Conservation (phyloP, 2,329 filamentous ascomycete species). For the Zymoseptoria ardabiliae region DNA sequence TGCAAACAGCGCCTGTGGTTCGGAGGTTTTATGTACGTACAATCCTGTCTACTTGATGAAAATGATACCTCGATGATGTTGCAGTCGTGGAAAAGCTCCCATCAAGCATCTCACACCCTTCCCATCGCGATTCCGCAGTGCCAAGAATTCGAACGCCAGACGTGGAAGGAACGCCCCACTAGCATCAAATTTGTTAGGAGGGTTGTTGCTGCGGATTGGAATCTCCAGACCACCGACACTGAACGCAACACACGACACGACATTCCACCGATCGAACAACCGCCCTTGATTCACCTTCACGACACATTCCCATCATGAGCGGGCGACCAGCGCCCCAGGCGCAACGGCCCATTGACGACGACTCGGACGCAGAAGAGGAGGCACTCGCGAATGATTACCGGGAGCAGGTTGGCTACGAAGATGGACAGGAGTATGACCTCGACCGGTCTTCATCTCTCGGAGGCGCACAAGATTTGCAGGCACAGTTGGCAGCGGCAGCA, state of each 20-base stretch:
- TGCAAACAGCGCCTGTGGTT: background rate
- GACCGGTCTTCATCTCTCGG: slow-evolving; percentile 61
- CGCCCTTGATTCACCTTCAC: background rate
- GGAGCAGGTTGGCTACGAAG: slow-evolving; percentile 92
- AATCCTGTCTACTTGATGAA: background rate
- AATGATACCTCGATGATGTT: background rate
- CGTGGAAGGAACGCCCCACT: background rate
- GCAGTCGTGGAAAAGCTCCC: background rate
- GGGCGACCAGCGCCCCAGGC: slow-evolving; percentile 27
- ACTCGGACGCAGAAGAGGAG: slow-evolving; percentile 94
- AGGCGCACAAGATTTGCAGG: slow-evolving; percentile 85
- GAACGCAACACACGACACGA: slow-evolving; percentile 1
- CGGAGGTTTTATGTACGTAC: background rate
- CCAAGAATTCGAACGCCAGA: background rate
- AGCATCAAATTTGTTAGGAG: background rate
- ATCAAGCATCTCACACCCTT: background rate
- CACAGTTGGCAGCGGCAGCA: slow-evolving; percentile 81
- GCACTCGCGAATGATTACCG: slow-evolving; percentile 91
- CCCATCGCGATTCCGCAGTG: background rate
- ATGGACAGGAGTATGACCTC: slow-evolving; percentile 57
- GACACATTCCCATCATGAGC: slow-evolving; percentile 27
- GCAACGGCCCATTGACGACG: slow-evolving; percentile 34
- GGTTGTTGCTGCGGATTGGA: background rate
- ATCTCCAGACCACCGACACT: background rate
- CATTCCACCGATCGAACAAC: background rate